phyloP scores from a whole-genome alignment of 1,139 yeast genomes.

The Debaryomyces psychrophilus region DNA sequence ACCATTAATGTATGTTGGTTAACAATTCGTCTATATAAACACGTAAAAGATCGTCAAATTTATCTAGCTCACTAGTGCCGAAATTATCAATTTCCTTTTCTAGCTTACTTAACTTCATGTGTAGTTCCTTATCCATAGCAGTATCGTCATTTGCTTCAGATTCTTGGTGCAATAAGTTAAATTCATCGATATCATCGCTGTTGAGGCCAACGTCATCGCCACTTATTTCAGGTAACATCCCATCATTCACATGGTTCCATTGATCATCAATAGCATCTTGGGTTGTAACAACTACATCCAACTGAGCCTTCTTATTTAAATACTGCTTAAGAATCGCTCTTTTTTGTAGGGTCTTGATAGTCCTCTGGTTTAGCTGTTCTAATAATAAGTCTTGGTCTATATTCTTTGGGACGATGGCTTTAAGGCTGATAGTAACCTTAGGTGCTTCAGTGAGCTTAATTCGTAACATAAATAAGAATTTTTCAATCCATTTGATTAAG shows the following conservation, averaged over 20 bases:
- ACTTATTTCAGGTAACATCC: slow-evolving; percentile 46
- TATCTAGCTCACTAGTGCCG: slow-evolving; percentile 34
- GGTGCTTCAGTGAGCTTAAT: slow-evolving; percentile 60
- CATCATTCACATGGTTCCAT: slow-evolving; percentile 52
- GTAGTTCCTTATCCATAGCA: slow-evolving; percentile 26
- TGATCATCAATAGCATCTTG: slow-evolving; percentile 44
- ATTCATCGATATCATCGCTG: slow-evolving; percentile 59
- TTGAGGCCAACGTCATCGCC: slow-evolving; percentile 59
- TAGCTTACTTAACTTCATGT: slow-evolving; percentile 1
- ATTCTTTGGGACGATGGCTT: slow-evolving; percentile 14
- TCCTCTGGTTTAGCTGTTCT: slow-evolving; percentile 34
- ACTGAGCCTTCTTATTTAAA: slow-evolving; percentile 24
- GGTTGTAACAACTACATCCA: slow-evolving; percentile 23
- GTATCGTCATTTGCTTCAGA: slow-evolving; percentile 32
- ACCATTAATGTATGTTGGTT: background rate
- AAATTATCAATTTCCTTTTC: slow-evolving; percentile 17
- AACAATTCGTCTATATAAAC: background rate
- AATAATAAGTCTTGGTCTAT: slow-evolving; percentile 31
- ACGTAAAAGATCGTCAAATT: slow-evolving; percentile 21
- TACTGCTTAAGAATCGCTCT: slow-evolving; percentile 41
- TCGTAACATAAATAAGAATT: slow-evolving; percentile 58
- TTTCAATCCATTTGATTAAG: slow-evolving; percentile 67
- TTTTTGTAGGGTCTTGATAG: slow-evolving; percentile 32
- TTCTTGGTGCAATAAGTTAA: slow-evolving; percentile 39
- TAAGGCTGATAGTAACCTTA: slow-evolving; percentile 39